Percentiles rank a stretch among this genome's conserved stretches.
Conservation (phyloP, 768 basidiomycete genomes). For the Exidia glandulosa region DNA sequence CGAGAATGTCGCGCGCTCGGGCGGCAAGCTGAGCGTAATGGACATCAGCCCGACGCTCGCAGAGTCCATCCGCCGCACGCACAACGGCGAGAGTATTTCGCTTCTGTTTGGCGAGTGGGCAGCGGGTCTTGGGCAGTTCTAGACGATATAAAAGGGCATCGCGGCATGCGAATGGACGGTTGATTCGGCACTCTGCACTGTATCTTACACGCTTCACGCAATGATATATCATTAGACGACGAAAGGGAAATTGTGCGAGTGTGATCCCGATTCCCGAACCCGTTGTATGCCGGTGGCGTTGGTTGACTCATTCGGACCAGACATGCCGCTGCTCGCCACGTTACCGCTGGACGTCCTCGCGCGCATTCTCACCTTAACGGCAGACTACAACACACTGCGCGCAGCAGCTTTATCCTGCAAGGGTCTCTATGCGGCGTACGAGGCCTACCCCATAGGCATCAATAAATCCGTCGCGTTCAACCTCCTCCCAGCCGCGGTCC, state of each 20-base stretch:
- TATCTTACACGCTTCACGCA: neutral
- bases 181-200: neutral
- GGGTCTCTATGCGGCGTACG: slow-evolving; percentile 19
- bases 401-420: slow-evolving; percentile 19
- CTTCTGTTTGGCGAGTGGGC: slow-evolving; percentile 74
- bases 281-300: neutral
- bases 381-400: slow-evolving; percentile 18
- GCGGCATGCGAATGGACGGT: neutral
- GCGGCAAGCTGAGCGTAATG: slow-evolving; percentile 74
- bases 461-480: slow-evolving; percentile 19
- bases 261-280: neutral
- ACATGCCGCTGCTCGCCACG: neutral
- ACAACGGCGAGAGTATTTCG: slow-evolving; percentile 90
- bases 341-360: slow-evolving; percentile 18
- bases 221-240: neutral
- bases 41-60: slow-evolving; percentile 89
- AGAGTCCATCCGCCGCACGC: slow-evolving; percentile 90
- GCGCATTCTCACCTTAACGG: slow-evolving; percentile 16
- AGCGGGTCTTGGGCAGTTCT: neutral
- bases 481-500: slow-evolving; percentile 5
- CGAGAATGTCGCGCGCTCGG: slow-evolving; percentile 25
- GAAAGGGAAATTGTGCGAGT: neutral
- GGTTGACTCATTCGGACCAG: neutral
- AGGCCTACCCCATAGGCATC: slow-evolving; percentile 19
- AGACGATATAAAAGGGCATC: neutral